These are phyloP conservation scores for Berkeleyomyces basicola DNA, from an alignment of 2,329 filamentous ascomycete species.

Conservation along the genomic window DNA sequence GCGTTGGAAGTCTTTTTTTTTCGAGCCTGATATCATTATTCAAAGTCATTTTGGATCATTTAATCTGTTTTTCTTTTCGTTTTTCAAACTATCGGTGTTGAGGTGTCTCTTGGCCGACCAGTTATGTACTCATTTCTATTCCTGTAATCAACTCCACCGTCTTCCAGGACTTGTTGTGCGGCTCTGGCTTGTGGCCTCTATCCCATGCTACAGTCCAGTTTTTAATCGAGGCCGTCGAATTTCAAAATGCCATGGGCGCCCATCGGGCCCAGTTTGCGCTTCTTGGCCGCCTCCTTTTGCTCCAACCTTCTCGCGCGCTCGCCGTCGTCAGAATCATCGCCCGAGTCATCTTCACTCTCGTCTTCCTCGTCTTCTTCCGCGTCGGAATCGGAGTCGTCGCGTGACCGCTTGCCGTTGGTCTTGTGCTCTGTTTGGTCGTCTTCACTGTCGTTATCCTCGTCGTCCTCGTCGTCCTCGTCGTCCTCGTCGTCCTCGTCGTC, in stretches of 20 bases:
- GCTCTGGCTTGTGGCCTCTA: too few relatives aligned
- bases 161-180: too few relatives aligned
- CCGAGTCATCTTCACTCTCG: conserved; percentile 26
- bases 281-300: conserved; percentile 19
- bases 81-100: too few relatives aligned
- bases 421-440: conserved; percentile 8
- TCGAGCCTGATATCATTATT: too few relatives aligned
- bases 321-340: conserved; percentile 13
- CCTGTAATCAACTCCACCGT: too few relatives aligned
- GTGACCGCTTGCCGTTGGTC: conserved; percentile 3
- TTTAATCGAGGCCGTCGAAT: conserved; percentile 31
- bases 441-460: conserved; percentile 16
- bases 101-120: too few relatives aligned
- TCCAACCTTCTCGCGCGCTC: conserved; percentile 16
- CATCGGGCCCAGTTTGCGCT: conserved; percentile 29
- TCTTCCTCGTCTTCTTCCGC: conserved; percentile 34
- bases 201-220: background rate
- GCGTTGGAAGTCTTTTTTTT: background rate
- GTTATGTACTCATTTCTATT: too few relatives aligned
- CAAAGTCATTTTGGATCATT: too few relatives aligned
- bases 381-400: conserved; percentile 24
- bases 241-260: conserved; percentile 35
- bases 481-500: conserved; percentile 13
- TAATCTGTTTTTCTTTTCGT: too few relatives aligned
- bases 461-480: conserved; percentile 21